These are phyloP conservation scores for Rhazya stricta DNA, from an alignment of 257 asterid genomes.

Conservation along the genomic window DNA sequence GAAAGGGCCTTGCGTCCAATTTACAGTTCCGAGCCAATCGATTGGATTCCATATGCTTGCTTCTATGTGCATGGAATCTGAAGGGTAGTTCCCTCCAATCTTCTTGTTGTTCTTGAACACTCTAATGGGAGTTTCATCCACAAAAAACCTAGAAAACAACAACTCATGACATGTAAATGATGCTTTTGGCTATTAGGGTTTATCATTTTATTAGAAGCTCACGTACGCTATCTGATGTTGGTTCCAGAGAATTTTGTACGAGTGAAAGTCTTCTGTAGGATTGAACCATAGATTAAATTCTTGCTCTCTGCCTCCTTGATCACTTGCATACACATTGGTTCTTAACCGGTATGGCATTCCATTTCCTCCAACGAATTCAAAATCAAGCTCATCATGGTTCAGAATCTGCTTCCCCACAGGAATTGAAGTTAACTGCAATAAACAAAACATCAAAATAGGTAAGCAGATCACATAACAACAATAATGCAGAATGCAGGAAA, in stretches of 20 bases:
- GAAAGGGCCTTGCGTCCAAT: slow-evolving; percentile 22
- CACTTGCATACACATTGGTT: slow-evolving; percentile 29
- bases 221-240: slow-evolving; percentile 27
- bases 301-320: slow-evolving; percentile 29
- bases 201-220: too few species aligned
- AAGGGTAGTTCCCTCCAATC: slow-evolving; percentile 17
- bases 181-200: too few species aligned
- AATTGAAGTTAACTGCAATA: slow-evolving; percentile 14
- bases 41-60: slow-evolving; percentile 24
- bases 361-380: slow-evolving; percentile 25
- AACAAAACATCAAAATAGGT: not conserved
- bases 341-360: slow-evolving; percentile 1
- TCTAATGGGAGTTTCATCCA: slow-evolving; percentile 25
- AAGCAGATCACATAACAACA: too few species aligned
- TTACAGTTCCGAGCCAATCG: slow-evolving; percentile 19
- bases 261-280: slow-evolving; percentile 16
- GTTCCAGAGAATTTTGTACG: slow-evolving; percentile 25
- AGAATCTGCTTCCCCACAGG: not conserved
- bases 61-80: slow-evolving; percentile 25
- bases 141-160: slow-evolving; percentile 14
- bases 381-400: slow-evolving; percentile 28
- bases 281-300: slow-evolving; percentile 26
- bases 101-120: slow-evolving; percentile 21
- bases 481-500: too few species aligned
- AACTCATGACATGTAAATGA: not conserved